Evolutionary conservation across 2,329 filamentous ascomycete species (phyloP).

Genomic region (Fusarium phyllophilum): DNA sequence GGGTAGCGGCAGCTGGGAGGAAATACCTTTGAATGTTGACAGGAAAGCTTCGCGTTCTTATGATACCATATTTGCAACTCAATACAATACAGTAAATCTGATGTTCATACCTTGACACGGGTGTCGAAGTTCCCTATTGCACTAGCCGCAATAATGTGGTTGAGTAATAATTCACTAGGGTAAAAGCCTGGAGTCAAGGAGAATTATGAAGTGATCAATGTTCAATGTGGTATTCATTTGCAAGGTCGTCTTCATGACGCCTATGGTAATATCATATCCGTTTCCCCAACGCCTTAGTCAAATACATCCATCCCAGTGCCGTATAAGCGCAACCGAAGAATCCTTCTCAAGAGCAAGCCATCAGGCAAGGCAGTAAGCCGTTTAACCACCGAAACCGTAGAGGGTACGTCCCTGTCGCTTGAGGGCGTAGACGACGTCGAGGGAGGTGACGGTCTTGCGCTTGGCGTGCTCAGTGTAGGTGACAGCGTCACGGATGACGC

Average conservation of each 20-base stretch:
- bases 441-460: conserved; percentile 80
- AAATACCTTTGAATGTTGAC: conserved; percentile 77
- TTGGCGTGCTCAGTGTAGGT: conserved; percentile 85
- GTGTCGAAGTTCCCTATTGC: not conserved
- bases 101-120: not conserved
- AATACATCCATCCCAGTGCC: conserved; percentile 40
- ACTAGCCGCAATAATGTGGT: too few species aligned
- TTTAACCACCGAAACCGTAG: conserved; percentile 90
- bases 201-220: conserved; percentile 17
- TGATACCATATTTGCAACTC: conserved; percentile 39
- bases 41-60: conserved; percentile 21
- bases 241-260: conserved; percentile 51
- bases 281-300: conserved; percentile 47
- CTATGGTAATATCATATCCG: conserved; percentile 47
- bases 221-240: conserved; percentile 46
- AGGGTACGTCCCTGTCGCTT: conserved; percentile 80
- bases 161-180: not conserved
- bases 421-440: conserved; percentile 74
- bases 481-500: conserved; percentile 80
- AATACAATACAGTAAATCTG: conserved; percentile 1
- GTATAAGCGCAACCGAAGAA: conserved; percentile 26
- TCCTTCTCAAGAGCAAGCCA: conserved; percentile 24
- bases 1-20: conserved; percentile 87
- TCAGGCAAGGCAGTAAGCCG: conserved; percentile 5
- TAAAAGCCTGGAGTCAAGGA: not conserved